Evolutionary conservation across 305 asterid species (phyloP), one percentile per base, ranked within the genome.

Genomic region (Ilex paraguariensis): DNA sequence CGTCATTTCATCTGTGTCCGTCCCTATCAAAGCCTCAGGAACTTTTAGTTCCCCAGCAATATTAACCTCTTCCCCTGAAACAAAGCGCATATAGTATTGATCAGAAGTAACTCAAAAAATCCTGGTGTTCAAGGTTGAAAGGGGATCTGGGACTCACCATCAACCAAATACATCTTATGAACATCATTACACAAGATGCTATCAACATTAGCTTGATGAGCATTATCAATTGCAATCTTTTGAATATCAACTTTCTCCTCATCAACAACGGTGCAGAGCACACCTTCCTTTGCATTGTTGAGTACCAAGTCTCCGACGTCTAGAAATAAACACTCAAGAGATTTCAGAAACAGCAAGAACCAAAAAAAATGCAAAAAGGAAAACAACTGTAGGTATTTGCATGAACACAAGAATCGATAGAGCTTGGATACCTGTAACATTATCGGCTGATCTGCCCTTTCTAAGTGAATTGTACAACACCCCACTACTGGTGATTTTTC

Each of bases 401-500:
- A 45, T 13, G 64, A 15, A 28, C 36, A 52, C 13, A 17, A 52
- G 55, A 62, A 57, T 64, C 36, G 33, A 54, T 52, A 31, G 49
- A 61, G 54, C 66, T 63, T 31, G 55, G 69, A 45, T 64, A 90
- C 97, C 97, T 77, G 90, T 58, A 70, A 82, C 70, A 66, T 73
- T 66, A 72, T 86, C 95, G 17, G 81, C 49, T 51, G 86, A 79
- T 71, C 74, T 75, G 55, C 84, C 95, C 79, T 77, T 83, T 69
- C 74, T 75, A 70, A 68, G 71, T 31, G 95, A 73, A 73, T 75
- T 65, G 75, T 82, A 77, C 8, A 84, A 74, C 62, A 83, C 88
- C 36, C 81, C 96, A 78, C 95, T 91, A 67, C 86, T 79, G 11
- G 78, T 88, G 68, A 84, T 65, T 70, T 79, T 82, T 39, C 99